Percentiles rank a stretch among this genome's conserved stretches.
Evolutionary conservation across 768 basidiomycete species (phyloP).

Genomic region (Udeniomyces megalosporus): DNA sequence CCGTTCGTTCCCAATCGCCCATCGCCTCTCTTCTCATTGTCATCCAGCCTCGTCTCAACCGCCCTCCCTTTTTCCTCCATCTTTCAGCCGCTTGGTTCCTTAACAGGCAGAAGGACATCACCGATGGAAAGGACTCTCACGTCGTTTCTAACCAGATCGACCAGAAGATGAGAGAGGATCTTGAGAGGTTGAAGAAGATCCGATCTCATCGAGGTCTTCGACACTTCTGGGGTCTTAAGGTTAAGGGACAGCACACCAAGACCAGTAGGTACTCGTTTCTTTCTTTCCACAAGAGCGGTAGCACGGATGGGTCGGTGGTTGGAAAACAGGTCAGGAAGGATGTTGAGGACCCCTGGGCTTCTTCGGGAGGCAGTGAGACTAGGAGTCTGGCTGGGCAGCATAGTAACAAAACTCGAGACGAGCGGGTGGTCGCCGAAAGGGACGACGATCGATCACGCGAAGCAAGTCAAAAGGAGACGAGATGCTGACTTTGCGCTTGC

Average conservation of each 20-base stretch:
- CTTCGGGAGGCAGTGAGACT: constrained; percentile 32
- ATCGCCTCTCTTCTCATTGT: not conserved
- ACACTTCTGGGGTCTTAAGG: constrained; percentile 38
- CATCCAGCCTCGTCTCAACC: not conserved
- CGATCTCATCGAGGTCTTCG: constrained; percentile 69
- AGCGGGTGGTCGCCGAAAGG: too few relatives aligned
- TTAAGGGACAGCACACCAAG: constrained; percentile 94
- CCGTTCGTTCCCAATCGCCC: not conserved
- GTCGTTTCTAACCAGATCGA: constrained; percentile 18
- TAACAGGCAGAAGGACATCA: constrained; percentile 96
- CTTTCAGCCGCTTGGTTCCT: constrained; percentile 40
- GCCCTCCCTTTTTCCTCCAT: not conserved
- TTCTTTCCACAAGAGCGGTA: too few relatives aligned
- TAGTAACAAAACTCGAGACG: too few relatives aligned
- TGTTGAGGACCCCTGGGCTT: not conserved
- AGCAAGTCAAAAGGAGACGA: too few relatives aligned
- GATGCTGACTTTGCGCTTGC: too few relatives aligned
- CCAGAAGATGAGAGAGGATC: constrained; percentile 80
- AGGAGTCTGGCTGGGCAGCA: constrained; percentile 45
- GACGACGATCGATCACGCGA: too few relatives aligned
- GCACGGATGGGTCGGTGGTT: too few relatives aligned
- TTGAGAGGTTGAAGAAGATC: constrained; percentile 98
- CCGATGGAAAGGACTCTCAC: constrained; percentile 92
- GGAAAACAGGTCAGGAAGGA: not conserved
- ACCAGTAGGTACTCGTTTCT: constrained; percentile 34